Evolutionary conservation across 148 eudicot species (phyloP).

Genomic region (Vaccinium myrtillus): DNA sequence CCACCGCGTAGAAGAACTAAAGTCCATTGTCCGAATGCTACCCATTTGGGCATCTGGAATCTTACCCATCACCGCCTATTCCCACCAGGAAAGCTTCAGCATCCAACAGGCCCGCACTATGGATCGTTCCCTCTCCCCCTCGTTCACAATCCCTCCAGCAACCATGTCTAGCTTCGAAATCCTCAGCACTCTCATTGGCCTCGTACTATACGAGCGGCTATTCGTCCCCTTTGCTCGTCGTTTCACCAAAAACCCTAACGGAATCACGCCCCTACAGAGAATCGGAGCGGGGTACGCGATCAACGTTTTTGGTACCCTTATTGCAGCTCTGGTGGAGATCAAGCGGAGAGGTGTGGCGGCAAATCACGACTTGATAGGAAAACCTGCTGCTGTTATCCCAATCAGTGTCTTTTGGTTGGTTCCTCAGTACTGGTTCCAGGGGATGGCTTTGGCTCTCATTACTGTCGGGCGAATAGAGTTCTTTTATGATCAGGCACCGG

Average conservation of each 20-base stretch:
- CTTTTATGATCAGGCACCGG: conserved; percentile 52
- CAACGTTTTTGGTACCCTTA: conserved; percentile 39
- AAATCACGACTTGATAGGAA: conserved; percentile 33
- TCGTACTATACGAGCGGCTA: conserved; percentile 40
- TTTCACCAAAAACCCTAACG: conserved; percentile 19
- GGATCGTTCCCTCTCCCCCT: conserved; percentile 5
- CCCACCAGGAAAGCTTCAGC: conserved; percentile 9
- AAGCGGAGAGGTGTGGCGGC: conserved; percentile 46
- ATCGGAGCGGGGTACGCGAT: conserved; percentile 47
- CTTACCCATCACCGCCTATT: not conserved
- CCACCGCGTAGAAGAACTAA: conserved; percentile 35
- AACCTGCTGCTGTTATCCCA: conserved; percentile 37
- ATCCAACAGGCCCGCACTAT: conserved; percentile 6
- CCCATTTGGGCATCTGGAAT: conserved; percentile 54
- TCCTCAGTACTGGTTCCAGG: conserved; percentile 48
- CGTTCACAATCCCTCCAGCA: not conserved
- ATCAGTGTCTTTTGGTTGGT: conserved; percentile 56
- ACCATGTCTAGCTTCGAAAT: conserved; percentile 24
- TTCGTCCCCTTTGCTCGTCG: conserved; percentile 47
- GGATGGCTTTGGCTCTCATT: conserved; percentile 45
- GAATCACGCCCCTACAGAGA: conserved; percentile 14
- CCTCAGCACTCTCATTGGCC: conserved; percentile 28
- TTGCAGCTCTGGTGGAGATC: conserved; percentile 42
- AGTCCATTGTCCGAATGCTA: conserved; percentile 41
- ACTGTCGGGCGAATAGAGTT: conserved; percentile 50